Percentiles rank a stretch among this genome's conserved stretches.
Evolutionary conservation across 2,329 filamentous ascomycete species (phyloP).

Genomic region (Madurella fahalii): DNA sequence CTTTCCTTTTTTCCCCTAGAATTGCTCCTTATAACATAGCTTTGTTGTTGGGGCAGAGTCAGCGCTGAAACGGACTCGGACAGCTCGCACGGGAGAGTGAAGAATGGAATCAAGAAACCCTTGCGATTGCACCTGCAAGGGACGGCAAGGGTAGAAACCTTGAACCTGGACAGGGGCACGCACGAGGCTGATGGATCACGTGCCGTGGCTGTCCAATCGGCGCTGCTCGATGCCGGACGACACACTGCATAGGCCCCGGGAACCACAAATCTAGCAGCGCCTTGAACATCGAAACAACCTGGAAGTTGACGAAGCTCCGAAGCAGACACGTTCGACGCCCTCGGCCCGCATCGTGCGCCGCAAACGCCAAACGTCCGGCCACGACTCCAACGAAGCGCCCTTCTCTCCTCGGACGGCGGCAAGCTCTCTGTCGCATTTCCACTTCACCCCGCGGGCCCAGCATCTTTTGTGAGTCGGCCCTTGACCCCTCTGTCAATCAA

Average conservation of each 20-base stretch:
- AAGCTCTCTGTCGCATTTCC: neutral
- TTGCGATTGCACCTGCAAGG: no score
- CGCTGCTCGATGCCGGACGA: neutral
- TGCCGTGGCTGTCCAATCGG: constrained; percentile 15
- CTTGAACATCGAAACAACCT: constrained; percentile 22
- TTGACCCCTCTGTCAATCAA: constrained; percentile 21
- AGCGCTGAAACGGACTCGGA: no score
- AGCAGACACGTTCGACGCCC: constrained; percentile 11
- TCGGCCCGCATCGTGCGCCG: constrained; percentile 18
- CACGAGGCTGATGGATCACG: constrained; percentile 18
- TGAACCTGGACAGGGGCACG: constrained; percentile 1
- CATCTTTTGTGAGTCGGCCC: constrained; percentile 17
- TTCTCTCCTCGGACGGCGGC: neutral
- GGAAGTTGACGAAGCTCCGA: constrained; percentile 14
- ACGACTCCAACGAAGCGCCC: constrained; percentile 1
- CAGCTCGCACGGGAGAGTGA: no score
- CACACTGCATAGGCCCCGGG: constrained; percentile 6
- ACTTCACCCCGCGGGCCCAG: neutral
- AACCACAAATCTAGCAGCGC: constrained; percentile 24
- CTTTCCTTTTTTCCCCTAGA: no score
- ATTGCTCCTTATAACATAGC: no score
- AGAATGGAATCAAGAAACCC: no score
- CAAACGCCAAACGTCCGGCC: neutral
- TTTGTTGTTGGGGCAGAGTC: no score
- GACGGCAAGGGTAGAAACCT: neutral